Base-by-base conservation (phyloP, 805 yeast genomes). In the Wickerhamomyces strasburgensis region DNA sequence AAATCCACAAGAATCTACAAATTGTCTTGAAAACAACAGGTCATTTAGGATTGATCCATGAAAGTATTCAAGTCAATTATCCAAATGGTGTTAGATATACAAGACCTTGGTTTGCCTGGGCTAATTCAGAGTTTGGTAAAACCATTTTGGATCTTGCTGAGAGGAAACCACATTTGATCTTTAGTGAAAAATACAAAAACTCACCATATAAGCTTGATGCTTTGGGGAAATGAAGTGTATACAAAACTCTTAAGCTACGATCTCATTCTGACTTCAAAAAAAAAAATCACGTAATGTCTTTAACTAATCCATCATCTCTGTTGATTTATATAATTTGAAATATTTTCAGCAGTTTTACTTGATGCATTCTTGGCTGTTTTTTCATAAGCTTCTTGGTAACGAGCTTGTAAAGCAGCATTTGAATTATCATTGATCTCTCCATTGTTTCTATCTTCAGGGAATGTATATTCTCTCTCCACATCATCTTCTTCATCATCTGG, bases 41-140 rank as follows among this genome's bases (percentile, higher is more conserved):
- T 2, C 81, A 78, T 0, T 63, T 86, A 15, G 96, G 96, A 0
- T 65, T 87, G 38, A 78, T 87, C 75, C 96, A 87, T 56, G 96
- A 87, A 62, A 72, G 83, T 39, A 76, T 87, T 4, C 63, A 82
- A 40, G 94, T 86, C 8, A 69, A 79, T 47, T 61, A 70, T 5
- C 64, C 64, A 2, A 40, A 46, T 2, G 78, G 75, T 1, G 38
- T 42, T 8, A 59, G 58, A n/a, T 88, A 60, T 55, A 84, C 95
- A 0, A 65, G 96, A 42, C 75, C 93, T 3, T 87, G 96, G 96
- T 88, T 88, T 64, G 82, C 95, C 5, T 87, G 96, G 96, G 84
- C 94, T 48, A 87, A 87, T 55, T 78, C 94, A 1, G 96, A 88
- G 59, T 85, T 87, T 62, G 96, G 88, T 15, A 84, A 84, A 58